phyloP scores from a whole-genome alignment of 805 yeast species.

The Candida corydali region DNA sequence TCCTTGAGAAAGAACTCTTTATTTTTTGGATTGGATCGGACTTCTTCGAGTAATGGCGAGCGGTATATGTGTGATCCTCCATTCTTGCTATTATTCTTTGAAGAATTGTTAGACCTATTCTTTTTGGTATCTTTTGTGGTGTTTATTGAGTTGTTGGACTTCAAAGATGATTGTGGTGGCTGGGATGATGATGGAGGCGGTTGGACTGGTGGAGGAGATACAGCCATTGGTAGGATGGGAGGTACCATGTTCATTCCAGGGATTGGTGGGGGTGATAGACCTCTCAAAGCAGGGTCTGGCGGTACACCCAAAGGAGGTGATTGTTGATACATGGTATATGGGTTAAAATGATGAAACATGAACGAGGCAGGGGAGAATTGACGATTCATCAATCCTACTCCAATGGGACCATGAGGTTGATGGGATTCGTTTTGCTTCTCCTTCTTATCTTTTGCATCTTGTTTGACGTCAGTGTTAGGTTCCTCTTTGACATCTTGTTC shows the following conservation, averaged over 20 bases:
- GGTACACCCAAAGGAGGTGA: conserved; percentile 16
- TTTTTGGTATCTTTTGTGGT: conserved; percentile 1
- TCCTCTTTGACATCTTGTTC: conserved; percentile 9
- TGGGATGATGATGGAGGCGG: conserved; percentile 4
- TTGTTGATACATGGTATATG: conserved; percentile 39
- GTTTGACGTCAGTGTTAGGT: background rate
- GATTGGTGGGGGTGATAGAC: conserved; percentile 1
- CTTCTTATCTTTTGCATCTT: background rate
- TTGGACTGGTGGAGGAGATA: conserved; percentile 12
- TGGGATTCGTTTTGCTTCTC: background rate
- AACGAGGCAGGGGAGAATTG: conserved; percentile 33
- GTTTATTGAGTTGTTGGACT: background rate
- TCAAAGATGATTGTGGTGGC: conserved; percentile 1
- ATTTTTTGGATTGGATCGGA: conserved; percentile 60
- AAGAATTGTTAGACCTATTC: conserved; percentile 1
- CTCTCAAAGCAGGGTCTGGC: background rate
- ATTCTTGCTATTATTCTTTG: conserved; percentile 1
- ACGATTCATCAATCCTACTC: conserved; percentile 37
- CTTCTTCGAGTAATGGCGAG: conserved; percentile 80
- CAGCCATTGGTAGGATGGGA: conserved; percentile 9
- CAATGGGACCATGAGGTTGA: conserved; percentile 10
- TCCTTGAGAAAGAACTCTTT: conserved; percentile 63
- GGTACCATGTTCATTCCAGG: conserved; percentile 1
- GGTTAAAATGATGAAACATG: conserved; percentile 48
- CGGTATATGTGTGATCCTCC: conserved; percentile 53